These are phyloP conservation scores for Fulvia fulva DNA, from an alignment of 2,329 filamentous ascomycete genomes.

Conservation along the genomic window DNA sequence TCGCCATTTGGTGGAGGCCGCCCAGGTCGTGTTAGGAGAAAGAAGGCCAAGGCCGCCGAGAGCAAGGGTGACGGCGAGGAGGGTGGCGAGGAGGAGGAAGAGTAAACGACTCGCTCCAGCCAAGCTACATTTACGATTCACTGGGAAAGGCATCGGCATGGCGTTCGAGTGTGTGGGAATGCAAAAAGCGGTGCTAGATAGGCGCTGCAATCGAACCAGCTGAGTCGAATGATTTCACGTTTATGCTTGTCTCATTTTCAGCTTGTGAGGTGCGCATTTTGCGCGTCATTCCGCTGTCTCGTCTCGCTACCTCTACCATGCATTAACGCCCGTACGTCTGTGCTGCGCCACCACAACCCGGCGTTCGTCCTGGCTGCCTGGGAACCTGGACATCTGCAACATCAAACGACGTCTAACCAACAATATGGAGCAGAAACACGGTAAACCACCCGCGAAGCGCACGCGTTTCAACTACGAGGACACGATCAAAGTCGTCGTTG, in stretches of 20 bases:
- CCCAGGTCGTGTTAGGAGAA: slow-evolving; percentile 95
- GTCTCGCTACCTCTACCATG: too few species aligned
- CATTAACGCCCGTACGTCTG: too few species aligned
- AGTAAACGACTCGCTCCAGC: slow-evolving; percentile 27
- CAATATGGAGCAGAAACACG: too few species aligned
- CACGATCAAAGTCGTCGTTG: background rate
- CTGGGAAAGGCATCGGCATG: slow-evolving; percentile 21
- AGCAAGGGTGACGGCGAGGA: slow-evolving; percentile 77
- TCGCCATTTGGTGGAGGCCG: slow-evolving; percentile 97
- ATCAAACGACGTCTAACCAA: too few species aligned
- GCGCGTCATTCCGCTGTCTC: too few species aligned
- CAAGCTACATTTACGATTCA: slow-evolving; percentile 18
- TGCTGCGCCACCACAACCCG: too few species aligned
- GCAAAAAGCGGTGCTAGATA: slow-evolving; percentile 7
- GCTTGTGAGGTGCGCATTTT: too few species aligned
- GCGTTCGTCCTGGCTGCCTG: too few species aligned
- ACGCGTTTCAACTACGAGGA: background rate
- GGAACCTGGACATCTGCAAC: too few species aligned
- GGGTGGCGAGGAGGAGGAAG: slow-evolving; percentile 67
- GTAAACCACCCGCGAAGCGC: background rate
- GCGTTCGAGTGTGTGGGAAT: slow-evolving; percentile 13
- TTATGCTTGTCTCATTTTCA: background rate
- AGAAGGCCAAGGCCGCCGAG: slow-evolving; percentile 98
- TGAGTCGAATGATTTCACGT: slow-evolving; percentile 4
- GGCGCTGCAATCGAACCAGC: slow-evolving; percentile 11